A percentile compares a stretch with the other conserved stretches of the same genome.
Evolutionary conservation across 208 protist species (phyloP).

Genomic region (Naegleria lovaniensis): DNA sequence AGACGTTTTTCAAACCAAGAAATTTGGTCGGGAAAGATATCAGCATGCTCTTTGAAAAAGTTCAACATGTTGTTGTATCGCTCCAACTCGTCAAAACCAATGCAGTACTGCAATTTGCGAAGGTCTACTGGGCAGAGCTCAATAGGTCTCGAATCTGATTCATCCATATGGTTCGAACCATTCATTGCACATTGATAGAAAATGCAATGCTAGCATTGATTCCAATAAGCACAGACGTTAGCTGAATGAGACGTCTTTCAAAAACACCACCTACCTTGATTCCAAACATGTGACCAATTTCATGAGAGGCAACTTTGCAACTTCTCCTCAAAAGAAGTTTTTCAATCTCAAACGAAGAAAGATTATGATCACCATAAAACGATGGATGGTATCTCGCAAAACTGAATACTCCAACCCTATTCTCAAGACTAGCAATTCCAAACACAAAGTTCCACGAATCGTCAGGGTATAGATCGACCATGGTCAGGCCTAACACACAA

Average conservation of each 20-base stretch:
- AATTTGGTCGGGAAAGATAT: neutral
- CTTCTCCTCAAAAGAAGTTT: neutral
- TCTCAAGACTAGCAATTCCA: neutral
- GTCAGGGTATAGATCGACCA: neutral
- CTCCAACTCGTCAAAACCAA: neutral
- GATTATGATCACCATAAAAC: neutral
- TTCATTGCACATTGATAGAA: neutral
- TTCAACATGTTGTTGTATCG: neutral
- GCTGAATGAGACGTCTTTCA: too few species aligned
- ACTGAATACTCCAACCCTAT: neutral
- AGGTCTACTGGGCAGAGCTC: neutral
- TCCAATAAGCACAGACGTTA: too few species aligned
- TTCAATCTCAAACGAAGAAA: neutral
- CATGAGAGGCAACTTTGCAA: neutral
- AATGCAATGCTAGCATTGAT: neutral
- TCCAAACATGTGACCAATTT: neutral
- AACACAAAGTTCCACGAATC: neutral
- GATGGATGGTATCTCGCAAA: neutral
- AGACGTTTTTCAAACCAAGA: neutral
- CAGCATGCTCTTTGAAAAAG: neutral
- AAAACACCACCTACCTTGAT: neutral
- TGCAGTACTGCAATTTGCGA: neutral
- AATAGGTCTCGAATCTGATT: neutral
- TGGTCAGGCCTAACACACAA: neutral
- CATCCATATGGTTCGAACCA: neutral